Evolutionary conservation across 345 rosid species (phyloP).

Genomic region (Linum lewisii): DNA sequence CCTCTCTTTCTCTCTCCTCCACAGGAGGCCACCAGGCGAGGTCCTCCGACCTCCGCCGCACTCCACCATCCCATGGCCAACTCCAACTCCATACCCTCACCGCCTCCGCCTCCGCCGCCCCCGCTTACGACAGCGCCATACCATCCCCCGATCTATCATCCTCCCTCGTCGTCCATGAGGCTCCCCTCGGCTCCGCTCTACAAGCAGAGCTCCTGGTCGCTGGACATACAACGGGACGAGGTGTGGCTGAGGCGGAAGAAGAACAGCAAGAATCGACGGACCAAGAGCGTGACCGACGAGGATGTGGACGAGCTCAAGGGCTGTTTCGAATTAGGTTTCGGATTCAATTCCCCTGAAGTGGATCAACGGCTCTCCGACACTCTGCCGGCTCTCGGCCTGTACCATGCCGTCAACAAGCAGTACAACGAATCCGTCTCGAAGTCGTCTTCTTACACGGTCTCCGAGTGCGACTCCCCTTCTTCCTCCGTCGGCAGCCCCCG

Average conservation of each 20-base stretch:
- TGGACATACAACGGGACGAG: constrained; percentile 71
- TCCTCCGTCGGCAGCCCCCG: neutral
- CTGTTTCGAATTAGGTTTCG: constrained; percentile 77
- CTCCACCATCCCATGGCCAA: too few species aligned
- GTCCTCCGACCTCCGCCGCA: too few species aligned
- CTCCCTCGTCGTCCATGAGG: too few species aligned
- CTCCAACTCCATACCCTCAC: neutral
- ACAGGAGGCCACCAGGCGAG: too few species aligned
- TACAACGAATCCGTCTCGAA: constrained; percentile 40
- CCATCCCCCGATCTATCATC: constrained; percentile 7
- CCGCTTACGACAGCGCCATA: constrained; percentile 12
- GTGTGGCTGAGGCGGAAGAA: constrained; percentile 78
- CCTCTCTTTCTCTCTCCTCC: too few species aligned
- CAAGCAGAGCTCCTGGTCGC: constrained; percentile 87
- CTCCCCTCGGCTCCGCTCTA: constrained; percentile 31
- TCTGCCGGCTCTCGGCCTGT: constrained; percentile 71
- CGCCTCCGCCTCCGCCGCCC: constrained; percentile 11
- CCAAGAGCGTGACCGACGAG: constrained; percentile 84
- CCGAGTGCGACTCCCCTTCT: constrained; percentile 37
- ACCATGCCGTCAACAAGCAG: constrained; percentile 65
- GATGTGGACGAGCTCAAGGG: constrained; percentile 93
- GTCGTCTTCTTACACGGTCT: too few species aligned
- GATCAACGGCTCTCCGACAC: constrained; percentile 73
- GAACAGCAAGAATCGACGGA: constrained; percentile 29
- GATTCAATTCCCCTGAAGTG: constrained; percentile 66